Evolutionary conservation across 2,329 filamentous ascomycete genomes (phyloP).

Genomic region (Talaromyces sp.): DNA sequence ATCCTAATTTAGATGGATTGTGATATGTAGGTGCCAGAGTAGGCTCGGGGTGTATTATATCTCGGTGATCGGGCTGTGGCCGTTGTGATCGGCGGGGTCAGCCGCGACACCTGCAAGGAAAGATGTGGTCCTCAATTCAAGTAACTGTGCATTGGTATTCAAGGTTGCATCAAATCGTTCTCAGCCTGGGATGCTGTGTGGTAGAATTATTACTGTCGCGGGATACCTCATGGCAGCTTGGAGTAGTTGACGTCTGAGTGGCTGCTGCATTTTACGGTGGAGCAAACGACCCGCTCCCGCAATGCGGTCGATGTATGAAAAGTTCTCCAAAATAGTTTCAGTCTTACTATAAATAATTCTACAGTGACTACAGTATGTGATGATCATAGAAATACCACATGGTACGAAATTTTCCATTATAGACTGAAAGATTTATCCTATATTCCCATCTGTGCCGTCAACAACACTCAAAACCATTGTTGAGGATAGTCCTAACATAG

Average conservation of each 20-base stretch:
- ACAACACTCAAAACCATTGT: not conserved
- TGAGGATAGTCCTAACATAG: not conserved
- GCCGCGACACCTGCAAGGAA: not conserved
- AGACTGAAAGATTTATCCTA: not conserved
- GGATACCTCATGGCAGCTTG: constrained; percentile 10
- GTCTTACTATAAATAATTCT: not conserved
- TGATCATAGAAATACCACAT: not conserved
- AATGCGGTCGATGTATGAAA: constrained; percentile 3
- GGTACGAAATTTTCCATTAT: not conserved
- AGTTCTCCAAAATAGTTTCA: not conserved
- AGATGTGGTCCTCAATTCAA: not conserved
- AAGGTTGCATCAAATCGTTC: not conserved
- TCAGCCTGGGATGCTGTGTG: not conserved
- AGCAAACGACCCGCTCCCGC: constrained; percentile 25
- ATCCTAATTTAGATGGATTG: not conserved
- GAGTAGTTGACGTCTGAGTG: not conserved
- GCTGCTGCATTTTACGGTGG: constrained; percentile 27
- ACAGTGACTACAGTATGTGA: not conserved
- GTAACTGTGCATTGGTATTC: too few species aligned
- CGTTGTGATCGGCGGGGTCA: not conserved
- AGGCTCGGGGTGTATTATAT: not conserved
- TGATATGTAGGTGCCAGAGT: too few species aligned
- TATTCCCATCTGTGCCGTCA: too few species aligned
- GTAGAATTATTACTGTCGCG: not conserved
- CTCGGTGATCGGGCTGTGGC: not conserved